Conservation (phyloP, 441 rosid genomes). For the Adansonia gregorii region DNA sequence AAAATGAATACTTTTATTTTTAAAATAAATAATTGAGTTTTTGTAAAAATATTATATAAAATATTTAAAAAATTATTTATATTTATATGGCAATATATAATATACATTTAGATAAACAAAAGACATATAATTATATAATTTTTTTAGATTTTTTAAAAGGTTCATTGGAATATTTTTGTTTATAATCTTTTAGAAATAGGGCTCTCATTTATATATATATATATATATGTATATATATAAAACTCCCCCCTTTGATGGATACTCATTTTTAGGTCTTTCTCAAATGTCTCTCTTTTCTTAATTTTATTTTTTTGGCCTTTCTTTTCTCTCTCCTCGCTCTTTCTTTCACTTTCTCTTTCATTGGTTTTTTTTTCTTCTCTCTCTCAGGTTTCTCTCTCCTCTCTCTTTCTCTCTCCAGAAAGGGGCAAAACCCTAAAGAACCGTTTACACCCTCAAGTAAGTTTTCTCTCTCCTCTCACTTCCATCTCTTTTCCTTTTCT, state of each 20-base stretch:
- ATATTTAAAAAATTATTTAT: no score
- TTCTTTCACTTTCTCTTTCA: slow-evolving; percentile 38
- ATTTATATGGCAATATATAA: no score
- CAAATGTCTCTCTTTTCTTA: slow-evolving; percentile 32
- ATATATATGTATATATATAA: background rate
- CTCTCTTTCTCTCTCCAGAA: slow-evolving; percentile 68
- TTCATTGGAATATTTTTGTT: no score
- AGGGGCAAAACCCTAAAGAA: slow-evolving; percentile 77
- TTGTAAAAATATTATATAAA: no score
- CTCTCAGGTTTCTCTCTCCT: slow-evolving; percentile 51
- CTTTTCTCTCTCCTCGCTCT: slow-evolving; percentile 42
- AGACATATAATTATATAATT: no score
- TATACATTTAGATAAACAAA: no score
- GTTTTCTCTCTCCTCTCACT: slow-evolving; percentile 78
- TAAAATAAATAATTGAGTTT: no score
- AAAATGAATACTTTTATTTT: no score
- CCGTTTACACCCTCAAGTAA: slow-evolving; percentile 84
- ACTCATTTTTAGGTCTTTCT: slow-evolving; percentile 43
- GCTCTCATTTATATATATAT: no score
- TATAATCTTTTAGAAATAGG: slow-evolving; percentile 1
- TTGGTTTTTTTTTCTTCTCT: slow-evolving; percentile 26
- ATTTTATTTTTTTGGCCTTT: slow-evolving; percentile 31
- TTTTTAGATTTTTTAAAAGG: no score
- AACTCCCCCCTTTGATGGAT: slow-evolving; percentile 7
- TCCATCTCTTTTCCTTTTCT: slow-evolving; percentile 24